Evolutionary conservation across 176 grass and related monocot species (phyloP).

Genomic region (Hordeum marinum): DNA sequence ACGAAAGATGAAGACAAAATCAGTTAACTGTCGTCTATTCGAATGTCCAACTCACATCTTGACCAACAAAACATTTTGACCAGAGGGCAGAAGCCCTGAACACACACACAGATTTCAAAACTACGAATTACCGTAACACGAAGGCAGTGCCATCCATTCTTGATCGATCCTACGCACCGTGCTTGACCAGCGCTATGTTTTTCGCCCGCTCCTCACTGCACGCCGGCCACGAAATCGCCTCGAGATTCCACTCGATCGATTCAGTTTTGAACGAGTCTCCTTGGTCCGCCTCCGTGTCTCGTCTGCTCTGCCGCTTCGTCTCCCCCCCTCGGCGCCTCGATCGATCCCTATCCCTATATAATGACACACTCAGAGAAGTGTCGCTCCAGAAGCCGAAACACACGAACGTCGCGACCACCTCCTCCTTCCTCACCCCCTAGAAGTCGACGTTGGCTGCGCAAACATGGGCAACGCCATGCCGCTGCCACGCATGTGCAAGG

Average conservation of each 20-base stretch:
- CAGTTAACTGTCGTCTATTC: too few species aligned
- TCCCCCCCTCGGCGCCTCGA: not conserved
- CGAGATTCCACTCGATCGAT: not conserved
- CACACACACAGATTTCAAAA: not conserved
- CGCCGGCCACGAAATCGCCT: not conserved
- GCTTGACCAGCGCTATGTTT: not conserved
- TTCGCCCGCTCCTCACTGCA: not conserved
- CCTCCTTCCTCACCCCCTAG: not conserved
- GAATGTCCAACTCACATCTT: too few species aligned
- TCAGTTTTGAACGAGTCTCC: not conserved
- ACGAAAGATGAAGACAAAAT: too few species aligned
- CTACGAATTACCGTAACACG: not conserved
- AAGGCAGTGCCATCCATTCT: not conserved
- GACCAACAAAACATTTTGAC: not conserved
- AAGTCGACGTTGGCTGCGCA: not conserved
- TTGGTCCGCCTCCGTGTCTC: not conserved
- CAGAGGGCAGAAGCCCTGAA: not conserved
- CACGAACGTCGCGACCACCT: not conserved
- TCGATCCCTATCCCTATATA: not conserved
- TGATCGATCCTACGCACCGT: not conserved
- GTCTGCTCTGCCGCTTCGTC: not conserved
- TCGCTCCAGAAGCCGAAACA: not conserved
- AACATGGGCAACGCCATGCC: slow-evolving; percentile 38
- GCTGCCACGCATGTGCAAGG: slow-evolving; percentile 18
- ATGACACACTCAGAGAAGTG: not conserved